phyloP scores from a whole-genome alignment of 495 filamentous ascomycete species.

The Astrothelium subdiscretum region DNA sequence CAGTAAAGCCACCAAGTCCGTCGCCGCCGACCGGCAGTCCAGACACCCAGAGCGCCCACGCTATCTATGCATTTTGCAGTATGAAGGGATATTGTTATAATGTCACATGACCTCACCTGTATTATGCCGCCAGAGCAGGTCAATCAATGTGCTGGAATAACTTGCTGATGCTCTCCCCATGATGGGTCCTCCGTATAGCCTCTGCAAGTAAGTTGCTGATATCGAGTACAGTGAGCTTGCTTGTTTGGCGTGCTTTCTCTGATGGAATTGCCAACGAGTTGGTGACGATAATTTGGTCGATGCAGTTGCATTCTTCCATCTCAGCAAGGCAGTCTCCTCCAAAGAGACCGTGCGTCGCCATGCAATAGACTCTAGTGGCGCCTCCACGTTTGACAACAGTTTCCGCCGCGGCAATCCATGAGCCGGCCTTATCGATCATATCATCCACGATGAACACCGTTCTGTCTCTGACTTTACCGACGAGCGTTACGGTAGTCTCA shows the following conservation, averaged over 20 bases:
- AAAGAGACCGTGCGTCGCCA: constrained; percentile 93
- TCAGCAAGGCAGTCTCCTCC: constrained; percentile 80
- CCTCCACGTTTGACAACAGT: constrained; percentile 87
- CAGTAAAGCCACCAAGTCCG: not conserved
- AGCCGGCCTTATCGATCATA: constrained; percentile 95
- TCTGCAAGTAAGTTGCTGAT: constrained; percentile 78
- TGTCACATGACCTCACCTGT: not conserved
- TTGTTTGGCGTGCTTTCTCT: constrained; percentile 53
- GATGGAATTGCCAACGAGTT: constrained; percentile 86
- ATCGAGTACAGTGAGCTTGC: constrained; percentile 82
- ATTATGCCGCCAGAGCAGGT: not conserved
- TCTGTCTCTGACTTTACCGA: constrained; percentile 78
- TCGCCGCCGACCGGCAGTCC: not conserved
- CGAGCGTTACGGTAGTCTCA: constrained; percentile 90
- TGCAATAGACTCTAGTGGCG: constrained; percentile 91
- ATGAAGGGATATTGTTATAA: not conserved
- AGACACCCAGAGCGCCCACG: not conserved
- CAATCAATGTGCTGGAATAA: constrained; percentile 32
- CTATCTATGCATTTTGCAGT: not conserved
- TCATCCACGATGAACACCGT: constrained; percentile 93
- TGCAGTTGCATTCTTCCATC: constrained; percentile 82
- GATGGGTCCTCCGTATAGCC: constrained; percentile 90
- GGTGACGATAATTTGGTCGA: constrained; percentile 88
- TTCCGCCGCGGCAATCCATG: constrained; percentile 97
- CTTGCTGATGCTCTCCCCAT: constrained; percentile 51